Base-by-base conservation (phyloP, 805 yeast species). In the Isabelozyma gotoi region DNA sequence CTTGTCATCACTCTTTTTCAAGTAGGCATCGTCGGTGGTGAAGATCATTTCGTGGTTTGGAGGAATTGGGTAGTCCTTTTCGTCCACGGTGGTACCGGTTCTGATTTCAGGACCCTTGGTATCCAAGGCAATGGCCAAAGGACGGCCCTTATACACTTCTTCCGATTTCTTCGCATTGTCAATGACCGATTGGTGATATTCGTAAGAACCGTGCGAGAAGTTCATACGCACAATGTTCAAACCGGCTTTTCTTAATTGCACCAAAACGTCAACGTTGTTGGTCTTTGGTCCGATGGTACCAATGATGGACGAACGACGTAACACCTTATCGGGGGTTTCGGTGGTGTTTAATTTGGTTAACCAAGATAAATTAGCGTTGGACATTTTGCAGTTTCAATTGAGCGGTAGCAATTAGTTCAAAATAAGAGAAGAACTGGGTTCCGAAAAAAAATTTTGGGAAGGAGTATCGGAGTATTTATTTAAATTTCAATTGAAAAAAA, bases 31-130 rank as follows among this genome's bases (percentile, higher is more conserved):
- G 69, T 92, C 95, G 50, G 98, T 94, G 67, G 97, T 75, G 79
- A 94, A 87, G 65, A 76, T 82, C 96, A 94, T 87, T 71, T 85
- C 92, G 71, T 89, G 96, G 73, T 82, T 83, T 49, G 94, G 79
- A 36, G 79, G 71, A 62, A 94, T 86, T 62, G 96, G 85, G 73
- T 73, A 89, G 67, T 94, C 99, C 48, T 73, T 70, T 47, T 81
- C 87, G 61, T 79, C 88, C 51, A 73, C 68, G 59, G 99, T 94
- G 70, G 90, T 83, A 73, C 99, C 99, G 46, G 99, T 92, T 82
- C 99, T 88, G 77, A 94, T 94, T 77, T 94, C 99, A 52, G 99
- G 99, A 59, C 99, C 99, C 82, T 94, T 94, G 71, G 98, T 94
- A 73, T 94, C 99, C 60, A 94, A 83, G 53, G 99, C 99, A 72